Evolutionary conservation across 2,329 filamentous ascomycete species (phyloP).

Genomic region (Botrytis tulipae): DNA sequence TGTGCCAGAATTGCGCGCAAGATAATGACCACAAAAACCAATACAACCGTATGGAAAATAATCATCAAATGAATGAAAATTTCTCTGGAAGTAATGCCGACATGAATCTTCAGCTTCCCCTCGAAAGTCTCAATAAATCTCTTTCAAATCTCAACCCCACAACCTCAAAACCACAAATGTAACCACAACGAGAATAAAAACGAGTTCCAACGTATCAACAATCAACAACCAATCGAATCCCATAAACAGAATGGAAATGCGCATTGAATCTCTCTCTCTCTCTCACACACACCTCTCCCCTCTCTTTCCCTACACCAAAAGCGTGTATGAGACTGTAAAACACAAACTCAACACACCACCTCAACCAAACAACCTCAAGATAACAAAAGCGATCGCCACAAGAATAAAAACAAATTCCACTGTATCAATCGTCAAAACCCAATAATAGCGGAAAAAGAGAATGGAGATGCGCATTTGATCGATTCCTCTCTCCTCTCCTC

Average conservation of each 20-base stretch:
- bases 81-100: background rate
- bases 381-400: background rate
- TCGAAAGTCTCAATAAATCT: background rate
- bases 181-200: background rate
- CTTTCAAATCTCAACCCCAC: background rate
- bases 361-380: background rate
- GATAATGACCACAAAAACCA: background rate
- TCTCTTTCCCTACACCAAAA: background rate
- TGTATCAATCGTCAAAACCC: background rate
- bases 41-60: background rate
- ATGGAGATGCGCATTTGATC: background rate
- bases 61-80: background rate
- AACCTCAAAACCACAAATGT: background rate
- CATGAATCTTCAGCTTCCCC: background rate
- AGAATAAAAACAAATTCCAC: background rate
- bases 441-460: background rate
- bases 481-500: background rate
- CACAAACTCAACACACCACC: background rate
- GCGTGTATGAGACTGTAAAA: fast-evolving
- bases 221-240: background rate
- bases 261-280: background rate
- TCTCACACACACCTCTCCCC: too few relatives aligned
- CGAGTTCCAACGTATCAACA: background rate
- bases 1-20: background rate
- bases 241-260: background rate